Conservation (phyloP, 805 yeast genomes). For the Candida bentonensis region DNA sequence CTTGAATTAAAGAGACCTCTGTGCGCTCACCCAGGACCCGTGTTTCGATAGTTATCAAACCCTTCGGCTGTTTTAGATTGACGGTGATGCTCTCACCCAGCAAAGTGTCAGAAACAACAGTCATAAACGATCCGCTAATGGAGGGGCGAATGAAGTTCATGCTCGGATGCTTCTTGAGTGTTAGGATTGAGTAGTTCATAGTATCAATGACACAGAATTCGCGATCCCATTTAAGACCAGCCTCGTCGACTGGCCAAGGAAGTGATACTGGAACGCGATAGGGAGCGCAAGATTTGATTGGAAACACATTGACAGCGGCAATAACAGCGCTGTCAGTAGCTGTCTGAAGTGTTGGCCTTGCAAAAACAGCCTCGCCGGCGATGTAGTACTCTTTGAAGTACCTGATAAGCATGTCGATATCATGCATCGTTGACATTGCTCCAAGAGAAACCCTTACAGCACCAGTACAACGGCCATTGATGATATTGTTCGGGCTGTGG, state of each 20-base stretch:
- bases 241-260: constrained; percentile 18
- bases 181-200: constrained; percentile 16
- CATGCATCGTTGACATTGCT: constrained; percentile 23
- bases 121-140: constrained; percentile 8
- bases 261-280: constrained; percentile 14
- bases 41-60: background rate
- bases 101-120: background rate
- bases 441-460: constrained; percentile 30
- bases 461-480: constrained; percentile 28
- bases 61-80: constrained; percentile 6
- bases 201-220: constrained; percentile 25
- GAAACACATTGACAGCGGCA: constrained; percentile 22
- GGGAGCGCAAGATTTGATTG: constrained; percentile 31
- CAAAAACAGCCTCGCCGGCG: background rate
- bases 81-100: constrained; percentile 1
- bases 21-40: background rate
- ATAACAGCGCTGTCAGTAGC: constrained; percentile 7
- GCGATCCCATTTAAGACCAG: constrained; percentile 29
- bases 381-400: constrained; percentile 17
- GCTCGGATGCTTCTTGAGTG: constrained; percentile 21
- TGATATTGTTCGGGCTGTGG: constrained; percentile 28
- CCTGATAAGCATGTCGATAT: constrained; percentile 21
- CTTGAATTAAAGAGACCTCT: constrained; percentile 7
- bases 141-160: constrained; percentile 26
- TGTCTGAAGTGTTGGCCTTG: background rate